phyloP scores from a whole-genome alignment of 306 rosid genomes.

The Rosa multiflora region DNA sequence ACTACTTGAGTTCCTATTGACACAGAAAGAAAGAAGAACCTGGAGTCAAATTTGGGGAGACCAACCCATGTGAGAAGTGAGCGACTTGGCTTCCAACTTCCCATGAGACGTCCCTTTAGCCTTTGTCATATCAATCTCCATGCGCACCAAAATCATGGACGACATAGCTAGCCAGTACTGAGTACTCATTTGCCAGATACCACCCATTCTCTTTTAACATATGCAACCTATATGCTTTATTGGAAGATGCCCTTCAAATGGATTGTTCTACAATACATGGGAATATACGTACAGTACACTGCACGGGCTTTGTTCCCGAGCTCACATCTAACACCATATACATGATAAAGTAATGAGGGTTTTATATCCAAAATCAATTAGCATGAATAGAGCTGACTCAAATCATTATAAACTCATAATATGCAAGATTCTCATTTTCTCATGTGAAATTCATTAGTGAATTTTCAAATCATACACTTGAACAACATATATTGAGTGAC shows the following conservation, averaged over 20 bases:
- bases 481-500: no score
- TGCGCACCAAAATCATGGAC: conserved; percentile 19
- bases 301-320: background rate
- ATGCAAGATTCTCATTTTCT: no score
- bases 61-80: conserved; percentile 53
- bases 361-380: no score
- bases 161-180: background rate
- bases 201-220: background rate
- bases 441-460: no score
- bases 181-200: background rate
- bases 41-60: conserved; percentile 36
- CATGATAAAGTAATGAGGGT: no score
- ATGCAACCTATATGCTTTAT: background rate
- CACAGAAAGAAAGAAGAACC: background rate
- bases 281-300: background rate
- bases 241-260: background rate
- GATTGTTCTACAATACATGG: background rate
- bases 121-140: conserved; percentile 37
- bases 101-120: conserved; percentile 51
- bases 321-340: background rate
- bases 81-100: conserved; percentile 26
- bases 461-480: no score
- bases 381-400: no score
- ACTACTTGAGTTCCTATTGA: background rate
- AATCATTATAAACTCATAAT: no score